Conservation (phyloP, 192 early-diverging fungal species). For the Coemansia sp. region DNA sequence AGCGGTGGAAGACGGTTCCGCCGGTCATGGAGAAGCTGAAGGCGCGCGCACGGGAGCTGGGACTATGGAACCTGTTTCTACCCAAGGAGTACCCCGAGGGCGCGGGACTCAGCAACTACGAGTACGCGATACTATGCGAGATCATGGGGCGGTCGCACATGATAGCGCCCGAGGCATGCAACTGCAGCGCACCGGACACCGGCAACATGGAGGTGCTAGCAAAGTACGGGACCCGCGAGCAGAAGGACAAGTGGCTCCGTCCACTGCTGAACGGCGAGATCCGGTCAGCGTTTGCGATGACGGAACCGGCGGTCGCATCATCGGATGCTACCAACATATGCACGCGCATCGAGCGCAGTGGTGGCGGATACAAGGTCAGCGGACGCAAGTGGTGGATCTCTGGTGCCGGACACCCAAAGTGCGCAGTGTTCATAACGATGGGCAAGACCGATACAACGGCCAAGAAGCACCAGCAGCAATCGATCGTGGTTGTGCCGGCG, state of each 20-base stretch:
- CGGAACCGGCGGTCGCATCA: conserved; percentile 91
- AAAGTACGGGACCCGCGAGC: conserved; percentile 85
- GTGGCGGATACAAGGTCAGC: conserved; percentile 69
- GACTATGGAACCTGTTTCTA: conserved; percentile 97
- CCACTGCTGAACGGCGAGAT: conserved; percentile 91
- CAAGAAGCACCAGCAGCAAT: conserved; percentile 81
- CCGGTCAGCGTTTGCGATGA: conserved; percentile 98
- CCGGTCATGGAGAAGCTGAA: conserved; percentile 88
- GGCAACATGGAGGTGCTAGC: conserved; percentile 99
- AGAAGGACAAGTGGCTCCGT: conserved; percentile 76
- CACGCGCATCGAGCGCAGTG: conserved; percentile 70
- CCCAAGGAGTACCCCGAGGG: conserved; percentile 77
- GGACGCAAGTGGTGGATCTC: conserved; percentile 98
- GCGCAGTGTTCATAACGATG: conserved; percentile 89
- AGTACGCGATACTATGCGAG: conserved; percentile 92
- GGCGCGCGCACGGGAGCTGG: conserved; percentile 76
- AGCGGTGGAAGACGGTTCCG: conserved; percentile 87
- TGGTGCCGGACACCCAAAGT: conserved; percentile 93
- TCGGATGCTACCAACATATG: conserved; percentile 98
- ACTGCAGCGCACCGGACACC: conserved; percentile 94
- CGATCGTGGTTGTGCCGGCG: conserved; percentile 85
- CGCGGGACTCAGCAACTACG: conserved; percentile 88
- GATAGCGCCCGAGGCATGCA: conserved; percentile 90
- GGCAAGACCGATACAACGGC: conserved; percentile 74
- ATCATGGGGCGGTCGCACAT: conserved; percentile 77